These are phyloP conservation scores for Pontederia crassipes DNA, from an alignment of 176 grass and related monocot species.

Conservation along the genomic window DNA sequence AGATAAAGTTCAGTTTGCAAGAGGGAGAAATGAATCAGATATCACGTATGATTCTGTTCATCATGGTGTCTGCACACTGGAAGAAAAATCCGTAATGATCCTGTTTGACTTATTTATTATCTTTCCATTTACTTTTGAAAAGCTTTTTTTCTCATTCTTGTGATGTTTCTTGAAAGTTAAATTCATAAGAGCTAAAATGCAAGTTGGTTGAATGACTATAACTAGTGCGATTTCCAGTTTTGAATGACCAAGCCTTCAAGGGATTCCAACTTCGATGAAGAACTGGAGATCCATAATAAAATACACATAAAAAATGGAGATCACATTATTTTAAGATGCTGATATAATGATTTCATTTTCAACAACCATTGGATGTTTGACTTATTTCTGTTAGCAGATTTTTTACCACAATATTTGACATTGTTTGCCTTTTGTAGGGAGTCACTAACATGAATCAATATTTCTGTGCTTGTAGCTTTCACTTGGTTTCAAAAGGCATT, in stretches of 20 bases:
- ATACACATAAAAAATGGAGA: too few species aligned
- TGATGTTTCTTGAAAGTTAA: neutral
- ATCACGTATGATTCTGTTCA: conserved; percentile 2
- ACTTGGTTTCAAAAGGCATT: conserved; percentile 30
- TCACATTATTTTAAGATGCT: too few species aligned
- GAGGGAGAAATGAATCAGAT: neutral
- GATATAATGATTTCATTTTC: too few species aligned
- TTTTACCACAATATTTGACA: too few species aligned
- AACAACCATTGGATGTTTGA: too few species aligned
- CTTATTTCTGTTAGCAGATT: too few species aligned
- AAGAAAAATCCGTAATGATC: conserved; percentile 13
- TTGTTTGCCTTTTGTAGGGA: neutral
- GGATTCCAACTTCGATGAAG: too few species aligned
- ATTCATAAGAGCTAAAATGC: too few species aligned
- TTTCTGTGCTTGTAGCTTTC: conserved; percentile 33
- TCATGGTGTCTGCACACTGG: neutral
- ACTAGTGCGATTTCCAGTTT: too few species aligned
- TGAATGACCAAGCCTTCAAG: too few species aligned
- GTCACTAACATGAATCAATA: neutral
- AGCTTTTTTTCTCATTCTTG: neutral
- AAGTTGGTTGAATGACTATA: too few species aligned
- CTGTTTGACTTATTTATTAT: neutral
- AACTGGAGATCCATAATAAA: too few species aligned
- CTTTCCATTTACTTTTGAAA: neutral
- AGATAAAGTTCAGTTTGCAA: neutral